These are phyloP conservation scores for Talaromyces funiculosus DNA, from an alignment of 2,329 filamentous ascomycete species.

Conservation along the genomic window DNA sequence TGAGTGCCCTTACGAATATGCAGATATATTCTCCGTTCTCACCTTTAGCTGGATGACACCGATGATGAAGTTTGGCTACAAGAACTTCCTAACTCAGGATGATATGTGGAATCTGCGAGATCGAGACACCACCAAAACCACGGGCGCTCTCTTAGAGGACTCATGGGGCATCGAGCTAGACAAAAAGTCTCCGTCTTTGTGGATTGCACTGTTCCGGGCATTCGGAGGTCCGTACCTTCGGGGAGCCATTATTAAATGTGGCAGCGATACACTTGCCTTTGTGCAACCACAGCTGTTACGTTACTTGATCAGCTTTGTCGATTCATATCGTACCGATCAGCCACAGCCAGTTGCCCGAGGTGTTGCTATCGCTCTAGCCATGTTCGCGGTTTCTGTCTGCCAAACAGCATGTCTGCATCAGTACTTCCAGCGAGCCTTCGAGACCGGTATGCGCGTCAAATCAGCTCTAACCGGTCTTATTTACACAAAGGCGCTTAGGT, in stretches of 20 bases:
- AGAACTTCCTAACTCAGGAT: slow-evolving; percentile 83
- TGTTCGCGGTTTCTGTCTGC: slow-evolving; percentile 81
- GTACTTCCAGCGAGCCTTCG: slow-evolving; percentile 93
- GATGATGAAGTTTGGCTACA: slow-evolving; percentile 92
- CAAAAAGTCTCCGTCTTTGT: slow-evolving; percentile 73
- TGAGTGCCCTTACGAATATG: slow-evolving; percentile 75
- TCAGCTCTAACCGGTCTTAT: slow-evolving; percentile 83
- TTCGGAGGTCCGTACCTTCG: slow-evolving; percentile 80
- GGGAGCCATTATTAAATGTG: slow-evolving; percentile 79
- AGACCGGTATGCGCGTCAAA: slow-evolving; percentile 96
- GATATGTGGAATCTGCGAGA: slow-evolving; percentile 89
- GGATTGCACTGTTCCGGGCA: slow-evolving; percentile 75
- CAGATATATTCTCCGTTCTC: slow-evolving; percentile 84
- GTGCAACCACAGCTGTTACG: slow-evolving; percentile 85
- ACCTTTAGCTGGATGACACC: slow-evolving; percentile 99
- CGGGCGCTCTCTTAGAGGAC: slow-evolving; percentile 62
- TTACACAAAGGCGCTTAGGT: slow-evolving; percentile 80
- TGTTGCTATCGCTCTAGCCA: slow-evolving; percentile 78
- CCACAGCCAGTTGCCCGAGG: slow-evolving; percentile 78
- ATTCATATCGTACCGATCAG: slow-evolving; percentile 60
- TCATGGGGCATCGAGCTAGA: slow-evolving; percentile 72
- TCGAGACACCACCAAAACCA: slow-evolving; percentile 70
- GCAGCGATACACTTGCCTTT: slow-evolving; percentile 81
- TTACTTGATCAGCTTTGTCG: slow-evolving; percentile 75
- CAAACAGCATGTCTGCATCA: slow-evolving; percentile 93